Evolutionary conservation across 108 stramenopile genomes (phyloP).

Genomic region (Skeletonema potamos): DNA sequence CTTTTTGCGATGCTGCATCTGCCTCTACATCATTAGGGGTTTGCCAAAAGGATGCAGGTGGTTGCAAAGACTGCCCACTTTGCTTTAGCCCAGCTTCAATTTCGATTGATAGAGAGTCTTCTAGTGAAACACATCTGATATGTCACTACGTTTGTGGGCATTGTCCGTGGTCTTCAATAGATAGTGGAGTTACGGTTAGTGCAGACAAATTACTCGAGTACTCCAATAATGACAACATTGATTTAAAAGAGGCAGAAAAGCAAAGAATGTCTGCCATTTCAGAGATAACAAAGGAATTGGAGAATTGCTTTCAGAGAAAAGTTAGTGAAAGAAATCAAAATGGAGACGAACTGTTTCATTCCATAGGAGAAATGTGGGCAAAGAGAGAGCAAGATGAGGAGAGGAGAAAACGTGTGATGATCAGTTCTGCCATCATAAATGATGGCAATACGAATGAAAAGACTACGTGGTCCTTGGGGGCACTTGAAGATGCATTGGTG

Average conservation of each 20-base stretch:
- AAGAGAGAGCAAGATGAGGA: constrained; percentile 39
- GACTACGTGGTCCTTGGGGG: constrained; percentile 55
- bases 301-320: constrained; percentile 22
- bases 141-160: constrained; percentile 46
- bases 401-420: constrained; percentile 24
- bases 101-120: constrained; percentile 21
- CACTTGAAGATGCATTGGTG: constrained; percentile 57
- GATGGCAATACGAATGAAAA: constrained; percentile 4
- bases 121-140: constrained; percentile 16
- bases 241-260: constrained; percentile 21
- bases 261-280: constrained; percentile 22
- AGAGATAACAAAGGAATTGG: constrained; percentile 33
- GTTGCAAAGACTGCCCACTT: constrained; percentile 65
- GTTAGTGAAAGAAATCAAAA: constrained; percentile 24
- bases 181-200: constrained; percentile 35
- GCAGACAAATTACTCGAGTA: constrained; percentile 36
- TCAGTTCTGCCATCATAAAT: background rate
- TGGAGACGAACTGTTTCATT: constrained; percentile 24
- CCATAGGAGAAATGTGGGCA: constrained; percentile 28
- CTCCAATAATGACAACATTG: constrained; percentile 8
- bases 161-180: constrained; percentile 42
- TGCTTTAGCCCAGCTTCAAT: constrained; percentile 53
- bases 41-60: constrained; percentile 26
- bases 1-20: constrained; percentile 64
- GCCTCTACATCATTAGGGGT: constrained; percentile 42